A percentile compares a stretch with the other conserved stretches of the same genome.
Conservation (phyloP, 257 asterid genomes). For the Scutellaria barbata region DNA sequence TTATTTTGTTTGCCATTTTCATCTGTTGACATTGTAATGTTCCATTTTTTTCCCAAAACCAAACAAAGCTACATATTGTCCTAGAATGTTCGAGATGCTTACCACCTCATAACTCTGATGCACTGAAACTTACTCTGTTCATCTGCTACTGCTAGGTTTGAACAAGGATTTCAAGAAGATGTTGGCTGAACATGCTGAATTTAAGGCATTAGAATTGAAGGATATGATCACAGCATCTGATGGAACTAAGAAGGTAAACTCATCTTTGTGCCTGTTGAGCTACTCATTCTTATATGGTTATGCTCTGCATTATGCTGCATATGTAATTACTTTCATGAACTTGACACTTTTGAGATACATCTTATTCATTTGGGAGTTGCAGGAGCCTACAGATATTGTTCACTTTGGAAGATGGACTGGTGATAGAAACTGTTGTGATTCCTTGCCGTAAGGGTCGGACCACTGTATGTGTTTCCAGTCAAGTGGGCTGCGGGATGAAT, state of each 20-base stretch:
- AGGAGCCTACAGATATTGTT: constrained; percentile 91
- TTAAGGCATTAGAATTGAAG: constrained; percentile 65
- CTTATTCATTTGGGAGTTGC: constrained; percentile 70
- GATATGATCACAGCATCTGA: constrained; percentile 78
- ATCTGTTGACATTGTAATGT: not conserved
- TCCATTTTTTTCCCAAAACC: constrained; percentile 22
- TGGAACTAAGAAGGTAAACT: constrained; percentile 92
- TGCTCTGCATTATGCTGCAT: constrained; percentile 20
- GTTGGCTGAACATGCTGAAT: constrained; percentile 73
- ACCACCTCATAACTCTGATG: constrained; percentile 4
- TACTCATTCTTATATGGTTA: not conserved
- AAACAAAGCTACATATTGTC: not conserved
- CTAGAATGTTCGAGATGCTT: constrained; percentile 16
- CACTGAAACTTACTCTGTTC: constrained; percentile 23
- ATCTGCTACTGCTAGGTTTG: constrained; percentile 61
- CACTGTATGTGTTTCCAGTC: constrained; percentile 97
- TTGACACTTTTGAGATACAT: constrained; percentile 45
- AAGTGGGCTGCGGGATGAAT: constrained; percentile 98
- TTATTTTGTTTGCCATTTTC: not conserved
- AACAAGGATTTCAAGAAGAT: constrained; percentile 83
- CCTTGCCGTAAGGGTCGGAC: constrained; percentile 89
- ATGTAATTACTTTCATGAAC: constrained; percentile 14
- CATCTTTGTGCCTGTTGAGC: constrained; percentile 32
- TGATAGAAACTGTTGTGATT: constrained; percentile 92
- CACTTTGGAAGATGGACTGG: constrained; percentile 80